phyloP scores from a whole-genome alignment of 2,329 filamentous ascomycete genomes.

The Nannizziopsis arthrosporioides region DNA sequence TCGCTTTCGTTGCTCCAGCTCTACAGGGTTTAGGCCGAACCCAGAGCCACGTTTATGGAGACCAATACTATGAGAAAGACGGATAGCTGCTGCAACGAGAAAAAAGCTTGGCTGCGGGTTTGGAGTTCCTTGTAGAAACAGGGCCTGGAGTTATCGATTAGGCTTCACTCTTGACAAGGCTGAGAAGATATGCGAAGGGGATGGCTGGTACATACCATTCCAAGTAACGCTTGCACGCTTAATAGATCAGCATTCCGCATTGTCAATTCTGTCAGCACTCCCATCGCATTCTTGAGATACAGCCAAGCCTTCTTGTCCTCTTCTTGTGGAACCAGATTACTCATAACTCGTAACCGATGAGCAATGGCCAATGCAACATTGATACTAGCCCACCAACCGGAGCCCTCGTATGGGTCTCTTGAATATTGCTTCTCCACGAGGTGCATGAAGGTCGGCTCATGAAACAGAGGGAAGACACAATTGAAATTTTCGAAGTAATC shows the following conservation, averaged over 20 bases:
- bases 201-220: conserved; percentile 49
- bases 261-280: conserved; percentile 79
- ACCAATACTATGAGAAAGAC: conserved; percentile 85
- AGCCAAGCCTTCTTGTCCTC: conserved; percentile 93
- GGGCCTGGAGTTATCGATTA: conserved; percentile 38
- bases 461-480: conserved; percentile 94
- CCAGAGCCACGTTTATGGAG: conserved; percentile 86
- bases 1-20: conserved; percentile 78
- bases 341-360: conserved; percentile 87
- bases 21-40: conserved; percentile 85
- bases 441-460: conserved; percentile 97
- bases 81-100: conserved; percentile 78
- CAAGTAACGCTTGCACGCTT: conserved; percentile 84
- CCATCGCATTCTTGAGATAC: conserved; percentile 93
- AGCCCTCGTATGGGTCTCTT: conserved; percentile 80
- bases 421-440: conserved; percentile 91
- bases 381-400: conserved; percentile 96
- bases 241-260: conserved; percentile 93
- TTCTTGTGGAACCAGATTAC: conserved; percentile 76
- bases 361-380: conserved; percentile 91
- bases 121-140: conserved; percentile 91
- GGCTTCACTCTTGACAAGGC: neutral
- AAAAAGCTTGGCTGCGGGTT: conserved; percentile 93
- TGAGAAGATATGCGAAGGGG: conserved; percentile 10
- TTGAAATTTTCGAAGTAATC: conserved; percentile 99